phyloP scores from a whole-genome alignment of 2,329 filamentous ascomycete species.

The Dothideomycetes sp. region DNA sequence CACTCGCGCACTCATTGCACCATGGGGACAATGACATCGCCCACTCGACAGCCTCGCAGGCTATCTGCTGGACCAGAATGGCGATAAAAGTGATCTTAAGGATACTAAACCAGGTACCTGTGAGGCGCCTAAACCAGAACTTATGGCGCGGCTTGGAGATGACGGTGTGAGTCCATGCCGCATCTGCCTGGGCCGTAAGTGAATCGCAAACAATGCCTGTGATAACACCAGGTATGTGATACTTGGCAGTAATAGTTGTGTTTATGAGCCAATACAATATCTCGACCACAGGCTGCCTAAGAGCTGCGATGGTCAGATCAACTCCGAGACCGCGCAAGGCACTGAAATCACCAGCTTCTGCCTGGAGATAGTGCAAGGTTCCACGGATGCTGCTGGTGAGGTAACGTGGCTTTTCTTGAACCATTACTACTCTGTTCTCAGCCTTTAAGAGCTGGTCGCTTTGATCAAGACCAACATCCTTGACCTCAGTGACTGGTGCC shows the following conservation, averaged over 20 bases:
- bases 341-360: constrained; percentile 9
- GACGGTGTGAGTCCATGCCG: constrained; percentile 11
- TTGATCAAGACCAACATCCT: constrained; percentile 1
- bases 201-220: background rate
- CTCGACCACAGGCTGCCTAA: background rate
- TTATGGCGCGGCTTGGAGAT: constrained; percentile 13
- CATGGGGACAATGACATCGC: too few relatives aligned
- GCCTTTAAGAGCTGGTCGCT: constrained; percentile 10
- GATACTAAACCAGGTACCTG: constrained; percentile 8
- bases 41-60: background rate
- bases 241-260: background rate
- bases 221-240: background rate
- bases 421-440: too few relatives aligned
- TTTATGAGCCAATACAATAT: background rate
- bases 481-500: constrained; percentile 1
- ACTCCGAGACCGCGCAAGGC: constrained; percentile 10
- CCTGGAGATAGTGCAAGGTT: constrained; percentile 9
- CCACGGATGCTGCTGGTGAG: constrained; percentile 13
- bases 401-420: background rate
- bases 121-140: constrained; percentile 15
- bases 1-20: too few relatives aligned
- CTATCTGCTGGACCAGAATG: background rate
- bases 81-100: constrained; percentile 4
- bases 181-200: background rate
- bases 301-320: too few relatives aligned